Conservation (phyloP, 495 filamentous ascomycete genomes). For the Podospora sp. region DNA sequence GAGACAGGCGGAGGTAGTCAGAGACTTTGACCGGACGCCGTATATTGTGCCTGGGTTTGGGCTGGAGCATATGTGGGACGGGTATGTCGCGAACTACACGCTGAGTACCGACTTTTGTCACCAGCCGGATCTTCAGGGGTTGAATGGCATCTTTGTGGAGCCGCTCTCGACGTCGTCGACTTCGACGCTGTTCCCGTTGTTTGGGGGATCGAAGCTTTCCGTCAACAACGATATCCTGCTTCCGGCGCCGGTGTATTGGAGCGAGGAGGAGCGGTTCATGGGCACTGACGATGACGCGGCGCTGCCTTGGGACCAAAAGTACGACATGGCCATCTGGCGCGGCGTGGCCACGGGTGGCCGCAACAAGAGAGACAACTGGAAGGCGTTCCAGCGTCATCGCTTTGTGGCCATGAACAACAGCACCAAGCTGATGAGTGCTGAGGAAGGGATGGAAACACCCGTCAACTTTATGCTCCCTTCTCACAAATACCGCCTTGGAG, state of each 20-base stretch:
- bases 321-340: slow-evolving; percentile 64
- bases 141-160: slow-evolving; percentile 73
- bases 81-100: slow-evolving; percentile 68
- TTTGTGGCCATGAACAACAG: slow-evolving; percentile 70
- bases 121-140: slow-evolving; percentile 57
- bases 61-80: slow-evolving; percentile 50
- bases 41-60: slow-evolving; percentile 43
- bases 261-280: slow-evolving; percentile 68
- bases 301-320: slow-evolving; percentile 59
- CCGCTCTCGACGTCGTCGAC: slow-evolving; percentile 61
- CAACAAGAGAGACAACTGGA: slow-evolving; percentile 68
- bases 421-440: slow-evolving; percentile 53
- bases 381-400: slow-evolving; percentile 71
- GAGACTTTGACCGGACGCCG: slow-evolving; percentile 45
- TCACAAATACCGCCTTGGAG: slow-evolving; percentile 40
- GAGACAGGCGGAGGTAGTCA: slow-evolving; percentile 47
- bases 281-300: slow-evolving; percentile 52
- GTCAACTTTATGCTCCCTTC: slow-evolving; percentile 44
- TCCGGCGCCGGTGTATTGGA: slow-evolving; percentile 76
- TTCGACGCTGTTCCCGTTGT: slow-evolving; percentile 66
- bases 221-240: slow-evolving; percentile 83
- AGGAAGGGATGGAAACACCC: slow-evolving; percentile 28
- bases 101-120: slow-evolving; percentile 66
- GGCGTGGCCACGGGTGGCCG: slow-evolving; percentile 69
- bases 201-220: slow-evolving; percentile 74